These are phyloP conservation scores for Phytopythium ostracodes DNA, from an alignment of 352 stramenopile genomes.

Conservation along the genomic window DNA sequence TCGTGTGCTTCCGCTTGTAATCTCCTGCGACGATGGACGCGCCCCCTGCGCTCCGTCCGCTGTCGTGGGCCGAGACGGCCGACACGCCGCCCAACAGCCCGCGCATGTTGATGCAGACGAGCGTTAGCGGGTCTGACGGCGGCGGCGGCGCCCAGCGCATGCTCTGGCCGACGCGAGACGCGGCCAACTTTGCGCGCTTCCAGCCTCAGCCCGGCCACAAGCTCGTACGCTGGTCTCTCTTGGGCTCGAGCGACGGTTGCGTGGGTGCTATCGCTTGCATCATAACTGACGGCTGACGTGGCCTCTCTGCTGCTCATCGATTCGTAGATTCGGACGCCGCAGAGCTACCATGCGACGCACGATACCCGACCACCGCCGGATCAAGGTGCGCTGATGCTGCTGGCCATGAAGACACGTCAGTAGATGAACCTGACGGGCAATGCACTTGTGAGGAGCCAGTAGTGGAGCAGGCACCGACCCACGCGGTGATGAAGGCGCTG, in stretches of 20 bases:
- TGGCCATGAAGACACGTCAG: no score
- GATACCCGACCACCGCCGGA: constrained; percentile 54
- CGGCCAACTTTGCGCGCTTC: constrained; percentile 32
- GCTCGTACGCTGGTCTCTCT: constrained; percentile 23
- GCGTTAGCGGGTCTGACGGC: background rate
- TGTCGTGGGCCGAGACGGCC: background rate
- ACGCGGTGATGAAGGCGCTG: constrained; percentile 33
- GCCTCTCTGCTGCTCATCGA: background rate
- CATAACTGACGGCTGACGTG: no score
- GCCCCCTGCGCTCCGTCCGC: no score
- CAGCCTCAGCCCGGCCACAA: constrained; percentile 25
- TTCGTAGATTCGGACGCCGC: constrained; percentile 47
- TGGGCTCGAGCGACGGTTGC: no score
- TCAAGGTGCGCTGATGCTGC: constrained; percentile 70
- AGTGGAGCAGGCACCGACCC: constrained; percentile 38
- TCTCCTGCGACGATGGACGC: background rate
- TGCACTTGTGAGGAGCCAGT: constrained; percentile 34
- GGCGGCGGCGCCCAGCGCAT: background rate
- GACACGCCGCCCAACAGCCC: background rate
- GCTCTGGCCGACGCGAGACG: constrained; percentile 39
- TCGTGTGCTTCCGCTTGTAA: no score
- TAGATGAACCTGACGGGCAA: background rate
- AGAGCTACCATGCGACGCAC: constrained; percentile 58
- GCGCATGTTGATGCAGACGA: background rate
- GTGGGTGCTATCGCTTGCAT: no score